Evolutionary conservation across 257 asterid species (phyloP).

Genomic region (Solanum virginianum): DNA sequence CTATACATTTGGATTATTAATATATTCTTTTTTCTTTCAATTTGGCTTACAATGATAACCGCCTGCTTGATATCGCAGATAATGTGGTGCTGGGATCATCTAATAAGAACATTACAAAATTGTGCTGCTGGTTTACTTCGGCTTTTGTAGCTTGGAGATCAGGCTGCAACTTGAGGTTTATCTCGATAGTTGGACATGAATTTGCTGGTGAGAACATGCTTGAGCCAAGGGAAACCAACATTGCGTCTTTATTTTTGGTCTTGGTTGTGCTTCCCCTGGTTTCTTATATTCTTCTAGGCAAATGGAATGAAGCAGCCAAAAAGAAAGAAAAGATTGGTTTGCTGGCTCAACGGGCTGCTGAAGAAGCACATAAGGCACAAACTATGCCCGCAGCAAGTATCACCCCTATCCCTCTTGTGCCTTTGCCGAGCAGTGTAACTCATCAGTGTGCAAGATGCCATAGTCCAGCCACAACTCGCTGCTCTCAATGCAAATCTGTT

Average conservation of each 20-base stretch:
- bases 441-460: constrained; percentile 65
- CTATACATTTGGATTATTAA: not conserved
- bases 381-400: constrained; percentile 33
- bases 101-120: not conserved
- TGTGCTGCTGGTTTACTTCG: not conserved
- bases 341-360: constrained; percentile 42
- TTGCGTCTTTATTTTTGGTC: constrained; percentile 48
- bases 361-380: constrained; percentile 33
- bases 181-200: constrained; percentile 43
- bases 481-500: constrained; percentile 71
- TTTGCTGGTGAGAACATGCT: constrained; percentile 70
- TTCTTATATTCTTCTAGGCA: constrained; percentile 60
- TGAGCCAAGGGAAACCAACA: constrained; percentile 67
- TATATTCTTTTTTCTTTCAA: not conserved
- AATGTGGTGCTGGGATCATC: not conserved
- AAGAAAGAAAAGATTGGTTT: constrained; percentile 39
- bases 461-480: constrained; percentile 59
- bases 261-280: constrained; percentile 71
- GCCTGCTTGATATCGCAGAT: not conserved
- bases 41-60: not conserved
- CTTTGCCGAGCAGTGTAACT: constrained; percentile 31
- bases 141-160: constrained; percentile 18
- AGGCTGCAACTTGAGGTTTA: constrained; percentile 11
- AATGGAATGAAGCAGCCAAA: constrained; percentile 55
- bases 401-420: constrained; percentile 16